Base-by-base conservation (phyloP, 257 asterid species). In the Nicotiana tomentosiformis region DNA sequence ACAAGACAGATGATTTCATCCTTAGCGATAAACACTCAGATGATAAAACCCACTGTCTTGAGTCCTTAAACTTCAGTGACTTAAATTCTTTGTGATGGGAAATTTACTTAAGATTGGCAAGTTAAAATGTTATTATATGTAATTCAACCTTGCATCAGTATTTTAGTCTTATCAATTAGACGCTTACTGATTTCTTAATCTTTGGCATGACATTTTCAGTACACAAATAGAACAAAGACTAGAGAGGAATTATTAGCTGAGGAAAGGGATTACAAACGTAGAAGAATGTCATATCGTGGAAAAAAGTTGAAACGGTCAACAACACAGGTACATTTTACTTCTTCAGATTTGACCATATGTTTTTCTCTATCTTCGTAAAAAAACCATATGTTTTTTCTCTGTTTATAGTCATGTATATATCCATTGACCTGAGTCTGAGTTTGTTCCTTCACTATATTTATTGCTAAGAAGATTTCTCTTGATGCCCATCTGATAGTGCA, bases 241-340 rank as follows among this genome's bases (percentile, higher is more conserved):
- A 90, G 86, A 84, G 98, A 93, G 88, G 98, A 96, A 84, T 87
- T 96, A 87, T 86, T 96, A 85, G 98, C 99, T 74, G 98, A 96
- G 90, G 98, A 96, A 91, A 93, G 99, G 91, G 98, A 96, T 87
- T 96, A 96, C 85, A 94, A 94, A 87, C 97, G 99, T 64, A 89
- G 98, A 84, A 91, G 99, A 89, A 93, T 88, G 94, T 94, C 98
- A 69, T 96, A 94, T 82, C 98, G 99, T 74, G 98, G 98, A 77
- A 94, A 96, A 87, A 96, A 92, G 88, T 82, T 86, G 86, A 96
- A 93, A 88, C 91, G 98, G 70, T 89, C 88, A 77, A 82, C 93
- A 32, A 82, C 90, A 74, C 95, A 92, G 95, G 99, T 94, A 85
- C 33, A 16, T 14, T 29, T 49, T 18, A 26, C 78, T 81, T 33